Percentiles rank a stretch among this genome's conserved stretches.
phyloP scores from a whole-genome alignment of 192 early-diverging fungal genomes.

The Mortierella hygrophila region DNA sequence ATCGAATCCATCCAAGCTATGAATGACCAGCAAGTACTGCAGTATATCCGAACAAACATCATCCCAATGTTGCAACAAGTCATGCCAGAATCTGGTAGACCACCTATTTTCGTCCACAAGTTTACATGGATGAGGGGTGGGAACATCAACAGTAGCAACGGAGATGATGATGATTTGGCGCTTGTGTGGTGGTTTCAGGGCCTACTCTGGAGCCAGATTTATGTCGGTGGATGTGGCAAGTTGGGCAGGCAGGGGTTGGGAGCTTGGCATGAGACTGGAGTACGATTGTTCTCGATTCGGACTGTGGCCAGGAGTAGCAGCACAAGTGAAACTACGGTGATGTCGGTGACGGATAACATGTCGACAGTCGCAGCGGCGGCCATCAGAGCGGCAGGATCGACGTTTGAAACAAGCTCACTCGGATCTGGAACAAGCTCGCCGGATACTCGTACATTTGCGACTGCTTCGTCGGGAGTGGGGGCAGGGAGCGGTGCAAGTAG shows the following conservation, averaged over 20 bases:
- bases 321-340: neutral
- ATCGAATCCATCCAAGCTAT: conserved; percentile 74
- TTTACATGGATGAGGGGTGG: conserved; percentile 66
- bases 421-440: neutral
- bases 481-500: neutral
- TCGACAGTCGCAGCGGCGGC: conserved; percentile 16
- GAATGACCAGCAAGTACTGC: conserved; percentile 73
- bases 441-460: neutral
- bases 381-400: conserved; percentile 13
- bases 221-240: conserved; percentile 65
- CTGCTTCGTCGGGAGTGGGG: neutral
- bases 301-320: neutral
- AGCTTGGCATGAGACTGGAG: conserved; percentile 75
- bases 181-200: conserved; percentile 79
- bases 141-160: neutral
- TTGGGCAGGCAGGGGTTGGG: conserved; percentile 62
- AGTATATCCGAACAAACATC: conserved; percentile 63
- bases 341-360: conserved; percentile 6
- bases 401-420: conserved; percentile 1
- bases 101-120: conserved; percentile 67
- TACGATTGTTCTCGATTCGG: conserved; percentile 66
- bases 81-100: conserved; percentile 25
- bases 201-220: conserved; percentile 79
- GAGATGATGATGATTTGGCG: conserved; percentile 28
- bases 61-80: conserved; percentile 54